A percentile compares a stretch with the other conserved stretches of the same genome.
These are phyloP conservation scores for Colletotrichum filicis DNA, from an alignment of 2,329 filamentous ascomycete species.

Conservation along the genomic window DNA sequence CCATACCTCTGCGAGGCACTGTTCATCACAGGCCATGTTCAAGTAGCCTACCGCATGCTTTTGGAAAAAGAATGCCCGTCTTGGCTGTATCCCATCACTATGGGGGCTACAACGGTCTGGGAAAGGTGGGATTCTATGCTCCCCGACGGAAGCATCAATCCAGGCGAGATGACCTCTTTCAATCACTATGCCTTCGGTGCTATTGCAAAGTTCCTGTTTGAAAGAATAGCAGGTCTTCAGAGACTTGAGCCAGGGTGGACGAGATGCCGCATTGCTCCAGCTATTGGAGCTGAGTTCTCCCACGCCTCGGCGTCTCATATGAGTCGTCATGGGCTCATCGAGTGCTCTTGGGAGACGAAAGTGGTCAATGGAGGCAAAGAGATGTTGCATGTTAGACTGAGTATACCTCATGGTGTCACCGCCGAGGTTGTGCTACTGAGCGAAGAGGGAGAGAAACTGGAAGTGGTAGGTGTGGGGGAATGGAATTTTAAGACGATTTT, in stretches of 20 bases:
- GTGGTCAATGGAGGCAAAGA: too few species aligned
- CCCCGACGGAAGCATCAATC: conserved; percentile 49
- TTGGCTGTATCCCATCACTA: conserved; percentile 51
- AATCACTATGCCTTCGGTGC: conserved; percentile 55
- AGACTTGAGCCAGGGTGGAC: conserved; percentile 40
- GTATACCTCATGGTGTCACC: too few species aligned
- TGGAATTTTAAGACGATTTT: too few species aligned
- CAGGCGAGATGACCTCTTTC: conserved; percentile 53
- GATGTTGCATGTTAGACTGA: too few species aligned
- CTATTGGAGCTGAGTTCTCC: conserved; percentile 7
- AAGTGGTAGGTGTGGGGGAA: too few species aligned
- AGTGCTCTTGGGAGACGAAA: too few species aligned
- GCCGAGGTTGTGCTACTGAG: too few species aligned
- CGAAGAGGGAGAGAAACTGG: too few species aligned
- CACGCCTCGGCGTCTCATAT: not conserved
- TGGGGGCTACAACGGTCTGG: conserved; percentile 54
- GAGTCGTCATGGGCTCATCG: too few species aligned
- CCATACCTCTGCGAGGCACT: conserved; percentile 37
- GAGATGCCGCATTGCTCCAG: conserved; percentile 5
- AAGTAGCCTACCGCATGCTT: conserved; percentile 49
- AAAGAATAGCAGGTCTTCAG: conserved; percentile 39
- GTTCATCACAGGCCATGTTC: not conserved
- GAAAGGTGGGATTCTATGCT: conserved; percentile 54
- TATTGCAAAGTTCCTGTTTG: conserved; percentile 50
- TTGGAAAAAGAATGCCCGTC: conserved; percentile 46